Evolutionary conservation across 163 green algal genomes (phyloP).

Genomic region (Prototheca cutis): DNA sequence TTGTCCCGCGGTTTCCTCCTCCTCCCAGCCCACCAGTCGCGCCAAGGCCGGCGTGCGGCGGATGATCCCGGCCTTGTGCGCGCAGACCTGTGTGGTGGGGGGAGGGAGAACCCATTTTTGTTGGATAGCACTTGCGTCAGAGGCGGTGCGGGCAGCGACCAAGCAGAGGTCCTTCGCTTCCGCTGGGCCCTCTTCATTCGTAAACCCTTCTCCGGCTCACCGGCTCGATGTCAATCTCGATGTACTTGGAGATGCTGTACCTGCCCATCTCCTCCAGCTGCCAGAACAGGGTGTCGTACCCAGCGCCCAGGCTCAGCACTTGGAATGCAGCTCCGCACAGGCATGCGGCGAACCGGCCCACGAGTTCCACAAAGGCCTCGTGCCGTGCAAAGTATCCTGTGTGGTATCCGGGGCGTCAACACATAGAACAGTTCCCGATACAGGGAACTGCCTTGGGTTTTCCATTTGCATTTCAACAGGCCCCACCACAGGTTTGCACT

Average conservation of each 20-base stretch:
- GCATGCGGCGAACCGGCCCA: slow-evolving; percentile 38
- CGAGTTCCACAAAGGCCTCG: slow-evolving; percentile 35
- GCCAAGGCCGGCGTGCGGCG: slow-evolving; percentile 20
- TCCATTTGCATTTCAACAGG: too few relatives aligned
- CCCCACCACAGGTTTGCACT: too few relatives aligned
- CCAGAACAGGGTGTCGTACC: slow-evolving; percentile 84
- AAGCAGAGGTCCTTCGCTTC: too few relatives aligned
- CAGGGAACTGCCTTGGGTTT: too few relatives aligned
- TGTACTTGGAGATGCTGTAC: slow-evolving; percentile 29
- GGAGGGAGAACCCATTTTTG: too few relatives aligned
- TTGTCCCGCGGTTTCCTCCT: too few relatives aligned
- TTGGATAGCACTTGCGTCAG: too few relatives aligned
- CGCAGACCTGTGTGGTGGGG: background rate
- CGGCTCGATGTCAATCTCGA: slow-evolving; percentile 69
- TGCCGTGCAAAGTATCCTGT: slow-evolving; percentile 57
- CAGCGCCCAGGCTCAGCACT: slow-evolving; percentile 71
- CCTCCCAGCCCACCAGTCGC: background rate
- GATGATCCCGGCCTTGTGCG: slow-evolving; percentile 12
- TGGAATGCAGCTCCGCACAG: slow-evolving; percentile 23
- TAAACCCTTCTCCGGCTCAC: slow-evolving; percentile 6
- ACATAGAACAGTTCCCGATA: too few relatives aligned
- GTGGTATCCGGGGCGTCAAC: too few relatives aligned
- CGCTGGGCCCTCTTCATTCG: too few relatives aligned
- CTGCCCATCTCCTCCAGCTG: slow-evolving; percentile 30
- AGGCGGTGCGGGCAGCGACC: too few relatives aligned